A percentile compares a stretch with the other conserved stretches of the same genome.
Evolutionary conservation across 768 basidiomycete species (phyloP).

Genomic region (Russula virescens): DNA sequence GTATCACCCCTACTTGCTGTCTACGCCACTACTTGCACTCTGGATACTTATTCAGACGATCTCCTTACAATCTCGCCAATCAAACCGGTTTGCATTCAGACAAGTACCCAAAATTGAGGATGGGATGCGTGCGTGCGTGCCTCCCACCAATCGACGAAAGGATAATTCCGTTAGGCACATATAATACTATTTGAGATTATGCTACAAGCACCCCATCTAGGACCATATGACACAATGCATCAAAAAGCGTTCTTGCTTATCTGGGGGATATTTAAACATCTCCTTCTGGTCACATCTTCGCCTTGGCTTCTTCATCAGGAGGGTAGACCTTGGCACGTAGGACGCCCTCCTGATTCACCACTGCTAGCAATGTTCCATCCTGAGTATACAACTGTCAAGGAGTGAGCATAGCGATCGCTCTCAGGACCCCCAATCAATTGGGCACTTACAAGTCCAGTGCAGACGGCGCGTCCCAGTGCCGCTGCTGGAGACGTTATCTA

Average conservation of each 20-base stretch:
- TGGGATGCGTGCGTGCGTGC: background rate
- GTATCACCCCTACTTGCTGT: slow-evolving; percentile 26
- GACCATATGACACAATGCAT: background rate
- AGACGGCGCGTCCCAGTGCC: slow-evolving; percentile 10
- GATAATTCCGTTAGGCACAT: background rate
- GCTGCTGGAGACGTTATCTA: slow-evolving; percentile 12
- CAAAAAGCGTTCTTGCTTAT: background rate
- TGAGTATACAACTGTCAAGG: slow-evolving; percentile 16
- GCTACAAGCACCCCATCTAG: background rate
- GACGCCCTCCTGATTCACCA: slow-evolving; percentile 22
- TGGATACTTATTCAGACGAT: slow-evolving; percentile 56
- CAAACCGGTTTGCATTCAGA: background rate
- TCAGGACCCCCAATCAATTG: background rate
- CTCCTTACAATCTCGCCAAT: background rate
- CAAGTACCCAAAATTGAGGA: background rate
- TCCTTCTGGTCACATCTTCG: slow-evolving; percentile 17
- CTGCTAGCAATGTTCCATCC: slow-evolving; percentile 18
- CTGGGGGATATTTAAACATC: too few species aligned
- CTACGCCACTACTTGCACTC: slow-evolving; percentile 23
- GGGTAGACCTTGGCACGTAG: slow-evolving; percentile 14
- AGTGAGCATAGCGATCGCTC: background rate
- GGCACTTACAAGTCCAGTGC: slow-evolving; percentile 15
- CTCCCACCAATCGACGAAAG: background rate
- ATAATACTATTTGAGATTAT: background rate
- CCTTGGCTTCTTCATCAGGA: slow-evolving; percentile 4